Evolutionary conservation across 306 rosid species (phyloP).

Genomic region (Canavalia gladiata): DNA sequence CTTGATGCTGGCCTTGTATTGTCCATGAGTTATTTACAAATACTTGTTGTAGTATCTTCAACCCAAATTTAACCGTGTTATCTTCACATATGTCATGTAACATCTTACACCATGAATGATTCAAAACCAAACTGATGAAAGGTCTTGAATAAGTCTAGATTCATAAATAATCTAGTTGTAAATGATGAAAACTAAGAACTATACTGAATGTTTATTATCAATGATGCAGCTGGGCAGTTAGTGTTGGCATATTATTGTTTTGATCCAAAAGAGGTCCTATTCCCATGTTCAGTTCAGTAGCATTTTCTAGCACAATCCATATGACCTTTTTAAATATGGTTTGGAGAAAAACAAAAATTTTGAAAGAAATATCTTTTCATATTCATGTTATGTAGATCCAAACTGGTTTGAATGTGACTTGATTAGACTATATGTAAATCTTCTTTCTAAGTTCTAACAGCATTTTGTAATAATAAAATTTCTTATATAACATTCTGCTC

Average conservation of each 20-base stretch:
- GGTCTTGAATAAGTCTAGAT: background rate
- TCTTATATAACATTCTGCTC: no score
- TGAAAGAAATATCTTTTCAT: background rate
- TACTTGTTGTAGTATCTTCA: background rate
- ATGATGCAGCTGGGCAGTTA: background rate
- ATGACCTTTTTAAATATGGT: background rate
- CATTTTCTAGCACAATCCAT: background rate
- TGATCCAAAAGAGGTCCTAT: background rate
- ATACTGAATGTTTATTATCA: background rate
- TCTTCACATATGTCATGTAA: background rate
- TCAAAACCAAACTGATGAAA: conserved; percentile 1
- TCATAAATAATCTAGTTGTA: conserved; percentile 12
- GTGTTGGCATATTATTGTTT: background rate
- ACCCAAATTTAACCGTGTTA: conserved; percentile 1
- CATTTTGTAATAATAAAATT: no score
- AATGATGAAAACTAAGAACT: conserved; percentile 5
- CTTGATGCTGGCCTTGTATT: background rate
- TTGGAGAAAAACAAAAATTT: background rate
- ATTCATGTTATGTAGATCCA: background rate
- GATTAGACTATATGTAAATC: no score
- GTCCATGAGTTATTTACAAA: background rate
- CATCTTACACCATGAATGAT: background rate
- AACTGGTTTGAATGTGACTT: background rate
- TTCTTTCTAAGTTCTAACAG: no score
- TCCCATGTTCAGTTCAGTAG: conserved; percentile 1